Evolutionary conservation across 192 early-diverging fungal species (phyloP).

Genomic region (Ambispora gerdemannii): DNA sequence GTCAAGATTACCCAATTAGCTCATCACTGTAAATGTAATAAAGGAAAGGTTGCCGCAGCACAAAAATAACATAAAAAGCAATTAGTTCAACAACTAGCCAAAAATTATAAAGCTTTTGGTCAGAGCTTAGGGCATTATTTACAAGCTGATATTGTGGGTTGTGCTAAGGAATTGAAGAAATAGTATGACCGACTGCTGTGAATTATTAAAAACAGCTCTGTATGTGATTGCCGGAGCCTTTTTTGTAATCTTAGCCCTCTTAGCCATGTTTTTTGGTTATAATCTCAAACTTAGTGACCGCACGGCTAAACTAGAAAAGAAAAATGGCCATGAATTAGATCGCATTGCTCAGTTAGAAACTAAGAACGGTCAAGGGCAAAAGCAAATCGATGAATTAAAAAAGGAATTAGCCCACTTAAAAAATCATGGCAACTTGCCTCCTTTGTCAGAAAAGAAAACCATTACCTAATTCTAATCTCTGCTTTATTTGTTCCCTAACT

Average conservation of each 20-base stretch:
- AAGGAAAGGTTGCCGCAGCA: not conserved
- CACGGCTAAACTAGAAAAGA: not conserved
- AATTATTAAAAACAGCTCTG: no score
- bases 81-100: no score
- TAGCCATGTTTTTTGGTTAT: constrained; percentile 15
- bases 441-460: not conserved
- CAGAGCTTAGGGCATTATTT: no score
- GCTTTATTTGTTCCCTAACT: not conserved
- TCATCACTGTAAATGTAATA: not conserved
- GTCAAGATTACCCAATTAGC: no score
- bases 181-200: no score
- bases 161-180: no score
- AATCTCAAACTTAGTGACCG: not conserved
- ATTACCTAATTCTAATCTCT: not conserved
- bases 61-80: no score
- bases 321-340: not conserved
- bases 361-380: not conserved
- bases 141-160: no score
- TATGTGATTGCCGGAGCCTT: not conserved
- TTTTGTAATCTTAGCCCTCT: not conserved
- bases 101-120: no score
- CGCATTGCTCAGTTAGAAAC: not conserved
- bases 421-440: not conserved
- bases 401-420: no score
- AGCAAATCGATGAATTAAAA: no score